Evolutionary conservation across 768 basidiomycete species (phyloP).

Genomic region (Chalciporus chontae): DNA sequence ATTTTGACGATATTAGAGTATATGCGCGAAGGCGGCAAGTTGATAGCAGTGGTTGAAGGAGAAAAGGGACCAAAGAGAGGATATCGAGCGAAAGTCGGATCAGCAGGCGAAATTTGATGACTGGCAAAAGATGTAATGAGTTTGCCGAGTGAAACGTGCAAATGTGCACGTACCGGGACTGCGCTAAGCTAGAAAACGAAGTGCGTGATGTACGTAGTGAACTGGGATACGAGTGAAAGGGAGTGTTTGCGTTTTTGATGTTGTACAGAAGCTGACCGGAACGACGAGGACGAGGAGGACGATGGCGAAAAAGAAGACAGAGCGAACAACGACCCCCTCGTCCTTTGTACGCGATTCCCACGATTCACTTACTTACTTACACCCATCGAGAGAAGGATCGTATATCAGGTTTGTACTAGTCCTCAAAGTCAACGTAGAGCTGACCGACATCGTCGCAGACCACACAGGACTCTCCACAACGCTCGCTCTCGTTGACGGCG

Average conservation of each 20-base stretch:
- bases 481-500: not conserved
- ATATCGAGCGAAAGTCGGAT: constrained; percentile 16
- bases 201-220: constrained; percentile 11
- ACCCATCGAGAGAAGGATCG: not conserved
- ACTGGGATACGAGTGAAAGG: constrained; percentile 14
- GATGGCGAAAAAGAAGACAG: constrained; percentile 7
- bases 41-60: constrained; percentile 5
- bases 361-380: constrained; percentile 5
- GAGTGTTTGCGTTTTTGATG: constrained; percentile 28
- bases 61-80: constrained; percentile 12
- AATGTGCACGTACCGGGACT: constrained; percentile 6
- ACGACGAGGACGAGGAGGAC: constrained; percentile 17
- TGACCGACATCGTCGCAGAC: not conserved
- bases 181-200: not conserved
- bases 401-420: not conserved
- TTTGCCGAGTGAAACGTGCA: constrained; percentile 32
- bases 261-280: constrained; percentile 31
- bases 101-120: constrained; percentile 9
- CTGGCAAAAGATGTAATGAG: constrained; percentile 12
- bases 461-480: not conserved
- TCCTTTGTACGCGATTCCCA: constrained; percentile 16
- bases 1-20: constrained; percentile 12
- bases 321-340: not conserved
- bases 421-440: not conserved
- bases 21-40: constrained; percentile 1